Base-by-base conservation (phyloP, 2,329 filamentous ascomycete genomes). In the Monosporascus sp. region DNA sequence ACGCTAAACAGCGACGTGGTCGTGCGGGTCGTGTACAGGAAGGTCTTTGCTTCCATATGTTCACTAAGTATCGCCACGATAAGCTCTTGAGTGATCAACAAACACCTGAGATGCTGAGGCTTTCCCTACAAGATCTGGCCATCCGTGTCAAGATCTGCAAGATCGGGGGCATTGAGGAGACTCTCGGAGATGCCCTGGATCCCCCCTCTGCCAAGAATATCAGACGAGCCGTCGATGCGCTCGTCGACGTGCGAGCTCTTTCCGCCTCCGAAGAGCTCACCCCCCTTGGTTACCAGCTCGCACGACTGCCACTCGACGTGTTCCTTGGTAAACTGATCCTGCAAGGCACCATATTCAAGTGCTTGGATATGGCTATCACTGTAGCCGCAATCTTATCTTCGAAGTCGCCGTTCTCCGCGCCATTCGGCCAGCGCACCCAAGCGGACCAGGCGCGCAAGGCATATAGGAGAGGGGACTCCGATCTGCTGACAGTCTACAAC, bases 131-230 rank as follows among this genome's bases (percentile, higher is more conserved):
- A 70, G 94, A 99, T 65, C 78, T 99, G 11, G 91, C 96, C 5
- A 92, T 99, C 68, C 86, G 94, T 8, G 92, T 97, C 60, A 99
- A 99, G 73, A 96, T 97, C 46, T 99, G 93, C 77, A 96, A 95
- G 65, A 82, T 99, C 44, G 94, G 94, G 11, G 87, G 90, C 41
- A 96, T 97, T 51, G 93, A 97, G 67, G 84, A 93, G 62, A 97
- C 92, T 0, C 78, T 99, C 9, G 82, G 88, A 22, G 85, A 92
- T 69, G 94, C 94, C 3, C 78, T 99, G 17, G 94, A 99, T 66
- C 88, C 93, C 1, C 94, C 94, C 0, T 92, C 88, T 0, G 79
- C 88, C 0, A 96, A 93, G 73, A 99, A 97, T 62, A 95, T 99
- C 48, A 87, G 91, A 24, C 85, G 93, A 37, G 93, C 94, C 1